phyloP scores from a whole-genome alignment of 2,329 filamentous ascomycete species.

The Cordyceps militaris region DNA sequence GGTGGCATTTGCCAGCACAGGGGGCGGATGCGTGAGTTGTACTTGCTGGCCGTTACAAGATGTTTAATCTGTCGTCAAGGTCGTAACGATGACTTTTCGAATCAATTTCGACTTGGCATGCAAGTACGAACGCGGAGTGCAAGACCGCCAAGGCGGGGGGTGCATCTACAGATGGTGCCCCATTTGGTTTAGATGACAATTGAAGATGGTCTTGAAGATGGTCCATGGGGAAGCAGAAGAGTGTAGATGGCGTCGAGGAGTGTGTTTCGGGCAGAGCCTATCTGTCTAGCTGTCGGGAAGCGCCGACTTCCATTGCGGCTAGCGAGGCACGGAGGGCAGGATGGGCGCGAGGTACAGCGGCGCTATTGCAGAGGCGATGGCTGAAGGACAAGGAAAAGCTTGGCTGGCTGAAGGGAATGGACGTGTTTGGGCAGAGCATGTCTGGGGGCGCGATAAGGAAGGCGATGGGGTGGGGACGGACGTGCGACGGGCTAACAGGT shows the following conservation, averaged over 20 bases:
- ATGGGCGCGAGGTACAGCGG: neutral
- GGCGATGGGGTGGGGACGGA: too few species aligned
- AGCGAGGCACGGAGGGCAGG: neutral
- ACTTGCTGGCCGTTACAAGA: neutral
- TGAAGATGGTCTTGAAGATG: too few species aligned
- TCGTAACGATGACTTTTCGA: too few species aligned
- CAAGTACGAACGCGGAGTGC: neutral
- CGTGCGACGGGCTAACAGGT: too few species aligned
- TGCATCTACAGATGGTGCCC: neutral
- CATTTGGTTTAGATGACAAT: neutral
- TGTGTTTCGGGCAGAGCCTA: conserved; percentile 4
- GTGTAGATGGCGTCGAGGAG: neutral
- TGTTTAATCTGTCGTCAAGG: neutral
- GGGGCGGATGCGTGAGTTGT: neutral
- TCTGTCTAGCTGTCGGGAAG: neutral
- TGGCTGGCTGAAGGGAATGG: neutral
- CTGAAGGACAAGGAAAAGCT: too few species aligned
- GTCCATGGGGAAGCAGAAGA: neutral
- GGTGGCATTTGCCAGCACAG: neutral
- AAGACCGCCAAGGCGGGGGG: neutral
- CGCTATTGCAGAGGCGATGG: neutral
- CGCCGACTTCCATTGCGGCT: conserved; percentile 8
- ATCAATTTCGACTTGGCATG: too few species aligned
- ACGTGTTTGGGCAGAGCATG: neutral
- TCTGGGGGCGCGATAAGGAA: too few species aligned